phyloP scores from a whole-genome alignment of 768 basidiomycete species.

The Agaricus sinodeliciosus region DNA sequence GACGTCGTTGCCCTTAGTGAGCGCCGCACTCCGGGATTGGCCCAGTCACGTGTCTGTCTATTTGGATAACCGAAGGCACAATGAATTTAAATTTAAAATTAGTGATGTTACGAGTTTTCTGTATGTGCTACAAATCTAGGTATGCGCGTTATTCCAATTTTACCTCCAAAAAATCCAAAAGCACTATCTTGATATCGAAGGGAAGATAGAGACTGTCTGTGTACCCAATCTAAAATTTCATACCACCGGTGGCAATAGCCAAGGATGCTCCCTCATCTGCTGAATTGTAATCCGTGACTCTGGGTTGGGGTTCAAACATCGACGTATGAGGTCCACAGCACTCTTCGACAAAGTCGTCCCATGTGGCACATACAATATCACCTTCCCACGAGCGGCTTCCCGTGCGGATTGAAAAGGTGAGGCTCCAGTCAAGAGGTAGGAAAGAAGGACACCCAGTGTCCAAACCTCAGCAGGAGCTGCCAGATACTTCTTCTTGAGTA shows the following conservation, averaged over 20 bases:
- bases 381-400: constrained; percentile 64
- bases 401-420: constrained; percentile 89
- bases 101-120: too few species aligned
- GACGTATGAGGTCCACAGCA: constrained; percentile 58
- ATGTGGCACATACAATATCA: constrained; percentile 41
- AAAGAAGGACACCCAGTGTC: constrained; percentile 92
- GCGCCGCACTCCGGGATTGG: constrained; percentile 1
- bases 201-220: background rate
- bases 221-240: background rate
- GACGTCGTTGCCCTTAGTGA: background rate
- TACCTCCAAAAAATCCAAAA: background rate
- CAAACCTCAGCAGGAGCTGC: constrained; percentile 95
- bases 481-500: constrained; percentile 81
- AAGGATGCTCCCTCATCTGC: constrained; percentile 79
- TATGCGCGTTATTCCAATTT: too few species aligned
- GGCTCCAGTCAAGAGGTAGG: constrained; percentile 87
- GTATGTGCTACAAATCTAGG: too few species aligned
- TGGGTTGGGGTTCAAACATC: constrained; percentile 84
- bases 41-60: constrained; percentile 6
- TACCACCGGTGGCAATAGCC: constrained; percentile 39
- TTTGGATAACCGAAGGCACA: too few species aligned
- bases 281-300: constrained; percentile 71
- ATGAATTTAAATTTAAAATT: too few species aligned
- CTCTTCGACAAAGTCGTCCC: constrained; percentile 33
- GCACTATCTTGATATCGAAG: background rate